These are phyloP conservation scores for Phyllosticta citrichinensis DNA, from an alignment of 2,329 filamentous ascomycete genomes.

Conservation along the genomic window DNA sequence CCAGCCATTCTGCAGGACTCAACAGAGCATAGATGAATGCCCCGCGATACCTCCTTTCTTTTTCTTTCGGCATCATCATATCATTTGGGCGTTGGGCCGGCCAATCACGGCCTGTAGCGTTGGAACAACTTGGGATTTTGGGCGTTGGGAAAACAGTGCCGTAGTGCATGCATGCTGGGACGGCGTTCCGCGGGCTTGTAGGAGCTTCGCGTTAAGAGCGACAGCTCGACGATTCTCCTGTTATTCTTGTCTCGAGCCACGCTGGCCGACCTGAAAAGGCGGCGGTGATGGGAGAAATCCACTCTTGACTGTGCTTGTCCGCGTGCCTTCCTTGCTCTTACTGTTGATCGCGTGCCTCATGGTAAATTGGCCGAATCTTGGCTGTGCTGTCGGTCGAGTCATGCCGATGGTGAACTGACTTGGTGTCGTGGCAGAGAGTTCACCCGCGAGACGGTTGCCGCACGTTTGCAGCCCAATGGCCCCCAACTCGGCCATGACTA, in stretches of 20 bases:
- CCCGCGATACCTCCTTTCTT: slow-evolving; percentile 19
- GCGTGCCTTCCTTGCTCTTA: background rate
- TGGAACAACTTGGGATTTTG: background rate
- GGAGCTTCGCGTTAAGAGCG: background rate
- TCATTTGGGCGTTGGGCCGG: background rate
- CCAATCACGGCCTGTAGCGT: background rate
- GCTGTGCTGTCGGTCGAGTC: background rate
- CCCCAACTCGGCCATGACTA: background rate
- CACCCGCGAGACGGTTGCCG: background rate
- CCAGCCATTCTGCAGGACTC: background rate
- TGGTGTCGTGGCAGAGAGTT: background rate
- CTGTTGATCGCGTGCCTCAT: background rate
- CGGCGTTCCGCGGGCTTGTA: background rate
- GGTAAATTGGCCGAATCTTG: no score
- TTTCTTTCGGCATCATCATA: slow-evolving; percentile 16
- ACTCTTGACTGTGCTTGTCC: background rate
- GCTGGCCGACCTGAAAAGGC: background rate
- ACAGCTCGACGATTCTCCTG: background rate
- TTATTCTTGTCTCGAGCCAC: background rate
- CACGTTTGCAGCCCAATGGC: background rate
- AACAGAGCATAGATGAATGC: background rate
- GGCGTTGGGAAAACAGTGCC: background rate
- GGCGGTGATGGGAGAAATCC: background rate
- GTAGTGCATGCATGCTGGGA: background rate
- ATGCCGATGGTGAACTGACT: background rate